These are phyloP conservation scores for Globisporangium camurandrum DNA, from an alignment of 352 stramenopile species.

Conservation along the genomic window DNA sequence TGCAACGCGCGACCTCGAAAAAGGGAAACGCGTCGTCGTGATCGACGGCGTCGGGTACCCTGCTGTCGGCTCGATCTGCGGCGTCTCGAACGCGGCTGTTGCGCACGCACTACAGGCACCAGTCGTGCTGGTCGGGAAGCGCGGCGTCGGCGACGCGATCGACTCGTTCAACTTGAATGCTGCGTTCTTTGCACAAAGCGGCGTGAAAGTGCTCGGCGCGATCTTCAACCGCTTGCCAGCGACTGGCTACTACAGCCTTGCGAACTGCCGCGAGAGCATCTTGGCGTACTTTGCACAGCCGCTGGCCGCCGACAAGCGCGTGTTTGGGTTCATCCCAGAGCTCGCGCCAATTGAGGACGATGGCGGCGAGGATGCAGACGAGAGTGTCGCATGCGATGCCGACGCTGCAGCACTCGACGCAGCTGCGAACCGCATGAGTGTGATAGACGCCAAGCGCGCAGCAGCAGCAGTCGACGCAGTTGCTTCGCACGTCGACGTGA, in stretches of 20 bases:
- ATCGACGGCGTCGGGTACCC: constrained; percentile 98
- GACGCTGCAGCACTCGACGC: neutral
- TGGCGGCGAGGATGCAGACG: neutral
- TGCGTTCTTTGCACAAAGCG: constrained; percentile 88
- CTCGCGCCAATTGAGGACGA: constrained; percentile 21
- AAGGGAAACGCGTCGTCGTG: constrained; percentile 89
- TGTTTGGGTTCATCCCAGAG: constrained; percentile 85
- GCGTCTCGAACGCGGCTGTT: constrained; percentile 66
- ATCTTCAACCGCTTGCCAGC: constrained; percentile 94
- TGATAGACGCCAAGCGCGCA: constrained; percentile 10
- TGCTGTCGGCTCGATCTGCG: constrained; percentile 75
- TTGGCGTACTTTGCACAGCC: constrained; percentile 88
- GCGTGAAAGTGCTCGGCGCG: constrained; percentile 91
- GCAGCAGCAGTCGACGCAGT: constrained; percentile 36
- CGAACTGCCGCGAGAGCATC: constrained; percentile 87
- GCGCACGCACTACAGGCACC: constrained; percentile 58
- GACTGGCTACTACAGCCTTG: constrained; percentile 93
- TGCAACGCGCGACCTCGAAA: constrained; percentile 85
- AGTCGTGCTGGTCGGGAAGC: constrained; percentile 93
- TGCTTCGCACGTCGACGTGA: constrained; percentile 24
- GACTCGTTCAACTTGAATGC: constrained; percentile 98
- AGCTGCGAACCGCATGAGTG: constrained; percentile 15
- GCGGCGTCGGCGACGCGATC: constrained; percentile 94
- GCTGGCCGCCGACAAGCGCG: constrained; percentile 49
- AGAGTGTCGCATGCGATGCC: neutral